Percentiles rank a stretch among this genome's conserved stretches.
Conservation (phyloP, 2,329 filamentous ascomycete genomes). For the Zymoseptoria pseudotritici region DNA sequence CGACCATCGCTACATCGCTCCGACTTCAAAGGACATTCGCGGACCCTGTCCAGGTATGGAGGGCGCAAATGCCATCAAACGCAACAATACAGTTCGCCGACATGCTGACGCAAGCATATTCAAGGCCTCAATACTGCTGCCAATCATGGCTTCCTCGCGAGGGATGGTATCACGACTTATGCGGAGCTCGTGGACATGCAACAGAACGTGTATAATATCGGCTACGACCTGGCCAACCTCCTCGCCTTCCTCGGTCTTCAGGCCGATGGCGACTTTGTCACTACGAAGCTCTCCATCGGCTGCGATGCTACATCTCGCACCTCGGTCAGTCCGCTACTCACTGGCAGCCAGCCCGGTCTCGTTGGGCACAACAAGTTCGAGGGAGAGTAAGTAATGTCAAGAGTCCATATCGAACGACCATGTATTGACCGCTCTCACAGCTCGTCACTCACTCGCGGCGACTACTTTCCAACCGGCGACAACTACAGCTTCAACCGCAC, state of each 20-base stretch:
- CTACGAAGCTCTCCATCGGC: slow-evolving; percentile 37
- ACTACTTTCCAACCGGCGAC: slow-evolving; percentile 35
- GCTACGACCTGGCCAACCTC: slow-evolving; percentile 35
- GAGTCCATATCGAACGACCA: no score
- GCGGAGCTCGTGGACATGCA: slow-evolving; percentile 39
- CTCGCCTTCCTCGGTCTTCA: slow-evolving; percentile 36
- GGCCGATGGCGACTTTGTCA: slow-evolving; percentile 36
- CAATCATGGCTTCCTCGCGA: slow-evolving; percentile 39
- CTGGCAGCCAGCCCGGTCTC: slow-evolving; percentile 36
- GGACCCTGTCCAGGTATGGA: slow-evolving; percentile 22
- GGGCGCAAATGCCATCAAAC: no score
- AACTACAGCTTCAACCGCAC: slow-evolving; percentile 37
- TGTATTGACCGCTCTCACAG: background rate
- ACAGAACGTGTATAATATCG: slow-evolving; percentile 42
- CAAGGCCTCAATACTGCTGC: slow-evolving; percentile 34
- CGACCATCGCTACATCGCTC: slow-evolving; percentile 33
- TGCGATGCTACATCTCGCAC: slow-evolving; percentile 39
- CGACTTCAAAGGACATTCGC: slow-evolving; percentile 34
- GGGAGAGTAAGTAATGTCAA: slow-evolving; percentile 15
- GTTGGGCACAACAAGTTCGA: slow-evolving; percentile 42
- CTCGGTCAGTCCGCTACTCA: slow-evolving; percentile 27
- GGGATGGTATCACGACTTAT: slow-evolving; percentile 35
- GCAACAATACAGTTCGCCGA: no score
- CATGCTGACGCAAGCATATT: no score
- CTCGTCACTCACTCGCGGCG: slow-evolving; percentile 36